phyloP scores from a whole-genome alignment of 2,329 filamentous ascomycete species.

The Botrytis porri region DNA sequence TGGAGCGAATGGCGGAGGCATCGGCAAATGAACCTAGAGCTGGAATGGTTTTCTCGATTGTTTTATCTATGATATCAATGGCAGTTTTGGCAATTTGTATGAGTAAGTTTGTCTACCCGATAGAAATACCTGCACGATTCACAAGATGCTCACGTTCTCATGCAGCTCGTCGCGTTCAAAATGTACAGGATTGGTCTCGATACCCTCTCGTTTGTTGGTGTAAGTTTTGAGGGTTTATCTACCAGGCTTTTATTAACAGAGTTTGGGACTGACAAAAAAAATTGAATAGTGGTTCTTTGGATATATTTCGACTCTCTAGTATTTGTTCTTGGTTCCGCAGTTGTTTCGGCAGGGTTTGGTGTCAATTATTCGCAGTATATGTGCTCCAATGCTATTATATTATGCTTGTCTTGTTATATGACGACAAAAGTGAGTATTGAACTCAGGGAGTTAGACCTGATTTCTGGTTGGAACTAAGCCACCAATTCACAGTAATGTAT shows the following conservation, averaged over 20 bases:
- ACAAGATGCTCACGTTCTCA: not conserved
- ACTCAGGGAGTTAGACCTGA: not conserved
- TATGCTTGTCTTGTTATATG: slow-evolving; percentile 61
- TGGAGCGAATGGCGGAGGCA: not conserved
- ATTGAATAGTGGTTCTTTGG: slow-evolving; percentile 52
- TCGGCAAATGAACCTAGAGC: slow-evolving; percentile 23
- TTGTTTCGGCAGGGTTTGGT: slow-evolving; percentile 56
- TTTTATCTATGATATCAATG: slow-evolving; percentile 29
- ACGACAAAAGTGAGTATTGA: slow-evolving; percentile 53
- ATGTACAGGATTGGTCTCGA: slow-evolving; percentile 30
- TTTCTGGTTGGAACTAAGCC: not conserved
- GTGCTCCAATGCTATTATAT: slow-evolving; percentile 57
- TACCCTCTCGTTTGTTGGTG: slow-evolving; percentile 34
- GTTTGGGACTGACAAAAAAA: slow-evolving; percentile 13
- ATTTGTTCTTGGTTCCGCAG: slow-evolving; percentile 56
- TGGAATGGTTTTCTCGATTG: slow-evolving; percentile 26
- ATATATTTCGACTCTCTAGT: slow-evolving; percentile 60
- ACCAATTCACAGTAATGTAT: no score
- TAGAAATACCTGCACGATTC: not conserved
- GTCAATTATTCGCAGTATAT: slow-evolving; percentile 50
- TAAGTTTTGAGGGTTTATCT: slow-evolving; percentile 20
- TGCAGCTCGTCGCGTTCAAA: slow-evolving; percentile 32
- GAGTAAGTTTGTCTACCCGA: slow-evolving; percentile 21
- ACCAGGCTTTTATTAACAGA: not conserved
- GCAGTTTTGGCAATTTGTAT: slow-evolving; percentile 30